Base-by-base conservation (phyloP, 441 rosid genomes). In the Gossypium davidsonii region DNA sequence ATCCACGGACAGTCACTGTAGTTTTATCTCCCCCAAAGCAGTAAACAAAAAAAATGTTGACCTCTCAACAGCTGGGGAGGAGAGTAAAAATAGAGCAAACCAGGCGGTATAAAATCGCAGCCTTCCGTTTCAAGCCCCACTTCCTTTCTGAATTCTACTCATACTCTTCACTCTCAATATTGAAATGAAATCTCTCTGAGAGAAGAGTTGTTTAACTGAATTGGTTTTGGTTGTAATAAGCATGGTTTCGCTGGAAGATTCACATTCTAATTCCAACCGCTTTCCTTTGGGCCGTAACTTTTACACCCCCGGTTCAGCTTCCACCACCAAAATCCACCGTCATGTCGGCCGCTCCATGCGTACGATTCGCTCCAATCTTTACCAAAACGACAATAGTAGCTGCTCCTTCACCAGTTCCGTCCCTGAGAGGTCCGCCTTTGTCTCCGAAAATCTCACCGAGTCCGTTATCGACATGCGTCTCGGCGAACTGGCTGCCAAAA, bases 401-500 rank as follows among this genome's bases (percentile, higher is more conserved):
- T 82, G 85, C 67, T 91, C 95, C 17, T 91, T 86, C 85, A 67
- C 79, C 44, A 26, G 81, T 66, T 80, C 90, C 4, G 71, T 75
- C 42, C 75, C 84, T 53, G 86, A 83, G 14, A 74, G 71, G 74
- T 83, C 92, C 0, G 81, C 71, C 57, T 89, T 72, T 74, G 83
- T 76, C 48, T 91, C 94, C 55, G 97, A 92, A 76, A 92, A 87
- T 75, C 70, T 94, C 0, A 80, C 93, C 0, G 98, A 92, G 9
- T 92, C 97, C 4, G 91, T 89, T 73, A 80, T 92, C 79, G 97
- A 94, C 81, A 86, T 92, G 90, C 86, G 88, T 21, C 96, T 92
- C 42, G 95, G 94, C 3, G 97, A 91, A 77, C 96, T 94, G 11
- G 96, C 86, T 7, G 71, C 83, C 65, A 79, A 79, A 15, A 72